A percentile compares a stretch with the other conserved stretches of the same genome.
These are phyloP conservation scores for Dioszegia aurantiaca DNA, from an alignment of 768 basidiomycete species.

Conservation along the genomic window DNA sequence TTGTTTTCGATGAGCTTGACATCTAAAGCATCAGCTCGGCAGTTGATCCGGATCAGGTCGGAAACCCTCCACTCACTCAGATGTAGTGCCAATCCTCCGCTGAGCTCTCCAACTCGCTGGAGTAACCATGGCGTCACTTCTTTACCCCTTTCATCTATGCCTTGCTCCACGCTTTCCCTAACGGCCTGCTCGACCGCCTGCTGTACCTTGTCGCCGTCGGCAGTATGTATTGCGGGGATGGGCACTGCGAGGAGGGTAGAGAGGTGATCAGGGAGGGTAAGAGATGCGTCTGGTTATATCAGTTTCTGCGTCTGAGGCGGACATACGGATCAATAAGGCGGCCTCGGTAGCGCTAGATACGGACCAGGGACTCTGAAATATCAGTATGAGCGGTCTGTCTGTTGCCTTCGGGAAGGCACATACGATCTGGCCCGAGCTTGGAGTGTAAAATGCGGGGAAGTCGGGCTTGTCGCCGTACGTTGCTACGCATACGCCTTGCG, in stretches of 20 bases:
- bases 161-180: slow-evolving; percentile 73
- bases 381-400: slow-evolving; percentile 15
- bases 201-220: slow-evolving; percentile 68
- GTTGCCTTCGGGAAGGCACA: slow-evolving; percentile 12
- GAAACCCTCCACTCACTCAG: slow-evolving; percentile 59
- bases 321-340: slow-evolving; percentile 59
- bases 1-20: slow-evolving; percentile 87
- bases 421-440: slow-evolving; percentile 76
- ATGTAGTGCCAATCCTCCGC: slow-evolving; percentile 67
- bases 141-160: slow-evolving; percentile 76
- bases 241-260: slow-evolving; percentile 83
- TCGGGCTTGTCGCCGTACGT: slow-evolving; percentile 71
- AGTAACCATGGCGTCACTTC: slow-evolving; percentile 94
- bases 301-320: not conserved
- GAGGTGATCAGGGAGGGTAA: slow-evolving; percentile 68
- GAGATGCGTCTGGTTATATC: slow-evolving; percentile 61
- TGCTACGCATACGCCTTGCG: slow-evolving; percentile 86
- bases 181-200: slow-evolving; percentile 78
- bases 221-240: slow-evolving; percentile 74
- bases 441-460: slow-evolving; percentile 93
- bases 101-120: slow-evolving; percentile 74
- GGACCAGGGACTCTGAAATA: slow-evolving; percentile 71
- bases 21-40: slow-evolving; percentile 57
- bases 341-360: slow-evolving; percentile 64
- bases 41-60: not conserved